Percentiles rank a stretch among this genome's conserved stretches.
These are phyloP conservation scores for Rhodotorula sp. DNA, from an alignment of 1,284 basidiomycete species.

Conservation along the genomic window DNA sequence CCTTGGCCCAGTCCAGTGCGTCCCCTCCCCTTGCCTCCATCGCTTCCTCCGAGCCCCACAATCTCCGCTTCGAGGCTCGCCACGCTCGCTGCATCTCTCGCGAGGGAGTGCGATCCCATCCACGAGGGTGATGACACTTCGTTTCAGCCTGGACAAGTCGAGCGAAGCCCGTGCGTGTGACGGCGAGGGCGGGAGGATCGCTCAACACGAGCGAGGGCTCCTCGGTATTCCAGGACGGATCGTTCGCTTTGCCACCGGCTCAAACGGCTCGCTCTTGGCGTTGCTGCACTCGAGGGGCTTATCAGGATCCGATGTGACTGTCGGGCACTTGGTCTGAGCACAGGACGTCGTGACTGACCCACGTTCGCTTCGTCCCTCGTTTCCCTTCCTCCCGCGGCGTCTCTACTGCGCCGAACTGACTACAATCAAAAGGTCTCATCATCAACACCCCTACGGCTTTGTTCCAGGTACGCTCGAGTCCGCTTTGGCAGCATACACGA, in stretches of 20 bases:
- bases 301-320: too few relatives aligned
- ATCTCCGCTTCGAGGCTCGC: too few relatives aligned
- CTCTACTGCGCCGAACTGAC: not conserved
- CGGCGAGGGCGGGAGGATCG: not conserved
- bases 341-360: too few relatives aligned
- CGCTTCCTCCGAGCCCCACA: not conserved
- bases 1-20: conserved; percentile 17
- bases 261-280: not conserved
- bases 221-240: not conserved
- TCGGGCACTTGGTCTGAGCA: too few relatives aligned
- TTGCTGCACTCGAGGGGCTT: not conserved
- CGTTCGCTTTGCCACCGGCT: not conserved
- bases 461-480: conserved; percentile 10
- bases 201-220: conserved; percentile 3
- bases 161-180: not conserved
- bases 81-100: not conserved
- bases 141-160: not conserved
- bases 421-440: conserved; percentile 3
- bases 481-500: too few relatives aligned
- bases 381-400: too few relatives aligned
- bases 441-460: conserved; percentile 34
- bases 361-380: too few relatives aligned
- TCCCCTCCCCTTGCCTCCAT: not conserved
- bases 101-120: not conserved
- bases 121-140: too few relatives aligned